Base-by-base conservation (phyloP, 192 early-diverging fungal species). In the Chytriomyces sp. region DNA sequence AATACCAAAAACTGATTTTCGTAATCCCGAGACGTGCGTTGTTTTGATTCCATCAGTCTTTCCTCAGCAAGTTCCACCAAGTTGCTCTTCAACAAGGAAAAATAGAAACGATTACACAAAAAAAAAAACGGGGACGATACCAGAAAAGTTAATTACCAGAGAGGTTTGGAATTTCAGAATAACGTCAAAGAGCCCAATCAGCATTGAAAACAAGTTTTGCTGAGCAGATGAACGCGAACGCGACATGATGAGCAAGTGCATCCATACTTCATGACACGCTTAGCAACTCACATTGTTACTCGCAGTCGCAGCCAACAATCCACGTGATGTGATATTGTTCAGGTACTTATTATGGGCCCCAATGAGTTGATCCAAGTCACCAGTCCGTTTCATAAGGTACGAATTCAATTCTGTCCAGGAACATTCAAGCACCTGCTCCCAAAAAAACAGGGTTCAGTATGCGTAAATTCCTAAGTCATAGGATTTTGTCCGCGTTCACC, bases 371-470 rank as follows among this genome's bases (percentile, higher is more conserved):
- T 98, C 94, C 16, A 97, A 82, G 77, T 95, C 94, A 7, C 88
- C 89, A 13, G 85, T 88, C 26, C 83, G 84, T 64, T 87, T 86
- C 18, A 84, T 72, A 20, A 92, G 84, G 18, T 82, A 84, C 28
- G 79, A 84, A 1, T 87, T 72, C 18, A 98, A 86, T 79, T 91
- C 89, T 43, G 90, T 91, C 97, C 97, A 98, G 0, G 94, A 93
- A 63, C 91, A 91, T 83, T 96, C 96, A 35, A 98, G 80, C 7
- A 92, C 92, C 89, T 91, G 35, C 35, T 35, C 35, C 35, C 2
- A 35, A 35, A 35, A 1, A 35, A 35, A n/a, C n/a, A n/a, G 63
- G 23, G 44, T 20, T 64, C 35, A 49, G 43, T 60, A 20, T 8
- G 63, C 26, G 26, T 23, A 53, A n/a, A 26, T 4, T 35, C 16